Percentiles rank a stretch among this genome's conserved stretches.
These are phyloP conservation scores for Lichtheimia corymbifera DNA, from an alignment of 371 early-diverging fungal genomes.

Conservation along the genomic window DNA sequence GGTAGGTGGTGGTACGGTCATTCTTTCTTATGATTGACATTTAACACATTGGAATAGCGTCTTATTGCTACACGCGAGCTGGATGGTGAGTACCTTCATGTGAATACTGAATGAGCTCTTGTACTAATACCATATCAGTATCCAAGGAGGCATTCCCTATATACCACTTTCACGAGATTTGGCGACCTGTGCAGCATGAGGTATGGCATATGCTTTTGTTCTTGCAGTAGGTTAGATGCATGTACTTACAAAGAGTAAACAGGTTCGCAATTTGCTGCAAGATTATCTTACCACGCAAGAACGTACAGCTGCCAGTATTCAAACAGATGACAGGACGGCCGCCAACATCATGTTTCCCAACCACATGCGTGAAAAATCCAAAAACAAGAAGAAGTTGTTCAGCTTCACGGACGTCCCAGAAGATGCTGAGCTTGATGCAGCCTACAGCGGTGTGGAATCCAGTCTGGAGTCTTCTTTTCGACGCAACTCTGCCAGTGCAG, in stretches of 20 bases:
- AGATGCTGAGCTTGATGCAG: slow-evolving; percentile 26
- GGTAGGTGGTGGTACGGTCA: slow-evolving; percentile 22
- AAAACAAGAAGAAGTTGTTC: slow-evolving; percentile 34
- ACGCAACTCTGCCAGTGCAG: slow-evolving; percentile 28
- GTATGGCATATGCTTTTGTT: slow-evolving; percentile 28
- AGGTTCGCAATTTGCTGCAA: slow-evolving; percentile 70
- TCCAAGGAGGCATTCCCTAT: slow-evolving; percentile 27
- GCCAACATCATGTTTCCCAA: slow-evolving; percentile 35
- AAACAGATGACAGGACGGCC: slow-evolving; percentile 34
- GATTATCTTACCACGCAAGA: slow-evolving; percentile 71
- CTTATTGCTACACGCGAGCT: slow-evolving; percentile 16
- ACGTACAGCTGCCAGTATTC: slow-evolving; percentile 36
- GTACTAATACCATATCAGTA: slow-evolving; percentile 9
- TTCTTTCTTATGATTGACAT: background rate
- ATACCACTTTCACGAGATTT: slow-evolving; percentile 65
- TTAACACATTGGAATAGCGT: slow-evolving; percentile 14
- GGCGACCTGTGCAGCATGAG: slow-evolving; percentile 70
- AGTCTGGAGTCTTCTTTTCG: slow-evolving; percentile 31
- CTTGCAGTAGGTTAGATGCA: background rate
- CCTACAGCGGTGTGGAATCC: slow-evolving; percentile 40
- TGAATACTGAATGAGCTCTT: no score
- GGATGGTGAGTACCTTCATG: slow-evolving; percentile 20
- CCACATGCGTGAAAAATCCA: slow-evolving; percentile 27
- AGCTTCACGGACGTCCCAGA: slow-evolving; percentile 41
- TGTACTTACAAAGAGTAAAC: background rate